Conservation (phyloP, 345 rosid genomes). For the Citrus maxima region DNA sequence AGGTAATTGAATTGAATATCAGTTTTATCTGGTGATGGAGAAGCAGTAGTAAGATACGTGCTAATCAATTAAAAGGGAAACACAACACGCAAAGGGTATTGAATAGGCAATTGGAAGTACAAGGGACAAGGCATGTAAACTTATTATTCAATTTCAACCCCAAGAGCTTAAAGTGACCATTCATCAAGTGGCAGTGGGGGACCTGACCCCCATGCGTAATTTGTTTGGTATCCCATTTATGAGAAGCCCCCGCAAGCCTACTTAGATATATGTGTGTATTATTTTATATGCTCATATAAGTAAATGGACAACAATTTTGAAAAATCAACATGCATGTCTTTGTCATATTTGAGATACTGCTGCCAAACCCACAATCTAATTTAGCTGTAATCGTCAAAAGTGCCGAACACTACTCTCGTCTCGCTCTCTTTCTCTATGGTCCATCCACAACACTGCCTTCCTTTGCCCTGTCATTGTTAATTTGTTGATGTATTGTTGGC, state of each 20-base stretch:
- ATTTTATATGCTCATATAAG: neutral
- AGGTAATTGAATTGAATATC: too few relatives aligned
- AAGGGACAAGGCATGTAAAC: neutral
- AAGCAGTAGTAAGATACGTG: neutral
- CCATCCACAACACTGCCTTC: neutral
- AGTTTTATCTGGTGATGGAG: neutral
- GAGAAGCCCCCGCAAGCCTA: neutral
- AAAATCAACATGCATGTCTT: neutral
- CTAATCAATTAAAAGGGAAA: neutral
- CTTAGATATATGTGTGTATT: neutral
- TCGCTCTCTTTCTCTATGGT: neutral
- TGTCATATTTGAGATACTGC: constrained; percentile 2
- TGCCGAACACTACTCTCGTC: neutral
- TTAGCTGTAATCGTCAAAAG: neutral
- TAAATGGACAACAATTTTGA: neutral
- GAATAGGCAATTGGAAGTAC: neutral
- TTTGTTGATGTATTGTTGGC: too few relatives aligned
- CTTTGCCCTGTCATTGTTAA: too few relatives aligned
- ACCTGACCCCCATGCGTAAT: neutral
- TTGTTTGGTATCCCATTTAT: neutral
- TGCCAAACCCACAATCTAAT: neutral
- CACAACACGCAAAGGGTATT: neutral
- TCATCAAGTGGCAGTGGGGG: neutral
- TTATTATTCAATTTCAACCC: too few relatives aligned
- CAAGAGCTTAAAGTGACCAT: neutral